Base-by-base conservation (phyloP, 2,329 filamentous ascomycete species). In the Talaromyces rugulosus region DNA sequence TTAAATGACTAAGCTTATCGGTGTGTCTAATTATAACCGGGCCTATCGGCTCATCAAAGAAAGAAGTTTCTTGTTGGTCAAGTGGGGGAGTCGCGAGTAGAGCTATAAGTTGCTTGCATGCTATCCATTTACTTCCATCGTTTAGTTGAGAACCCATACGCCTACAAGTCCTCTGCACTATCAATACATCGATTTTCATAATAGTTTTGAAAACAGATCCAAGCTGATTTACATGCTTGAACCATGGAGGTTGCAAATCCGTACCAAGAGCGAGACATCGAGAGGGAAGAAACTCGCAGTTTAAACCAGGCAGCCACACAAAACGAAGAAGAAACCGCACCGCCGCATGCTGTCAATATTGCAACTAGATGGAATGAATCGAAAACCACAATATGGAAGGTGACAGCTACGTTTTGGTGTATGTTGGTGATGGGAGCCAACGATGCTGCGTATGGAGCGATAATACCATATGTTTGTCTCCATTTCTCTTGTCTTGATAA, bases 351-450 rank as follows among this genome's bases (percentile, higher is more conserved):
- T 11, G 68, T 69, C 3, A 68, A 66, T 42, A 66, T 66, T 16
- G 56, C 67, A 9, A 62, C 61, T 5, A 44, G 67, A 62, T 83
- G 77, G 85, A 85, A 81, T 66, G 73, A 77, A 65, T 80, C 84
- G 54, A 79, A 74, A 16, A 71, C 72, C 3, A 87, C 84, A 61
- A 74, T 79, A 3, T 75, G 77, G 65, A 79, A 81, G 9, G 75
- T 85, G 0, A 72, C 77, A 1, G 79, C 85, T 0, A 81, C 82
- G 0, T 87, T 86, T 71, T 85, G 80, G 76, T 82, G 80, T 5
- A 84, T 88, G 63, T 67, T 85, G 7, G 80, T 85, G 1, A 82
- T 85, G 70, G 85, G 86, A 0, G 80, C 82, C 11, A 86, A 85
- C 59, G 84, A 86, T 71, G 80, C 82, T 1, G 82, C 82, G 8